phyloP scores from a whole-genome alignment of 148 eudicot species.

The Vaccinium vitisidaea region DNA sequence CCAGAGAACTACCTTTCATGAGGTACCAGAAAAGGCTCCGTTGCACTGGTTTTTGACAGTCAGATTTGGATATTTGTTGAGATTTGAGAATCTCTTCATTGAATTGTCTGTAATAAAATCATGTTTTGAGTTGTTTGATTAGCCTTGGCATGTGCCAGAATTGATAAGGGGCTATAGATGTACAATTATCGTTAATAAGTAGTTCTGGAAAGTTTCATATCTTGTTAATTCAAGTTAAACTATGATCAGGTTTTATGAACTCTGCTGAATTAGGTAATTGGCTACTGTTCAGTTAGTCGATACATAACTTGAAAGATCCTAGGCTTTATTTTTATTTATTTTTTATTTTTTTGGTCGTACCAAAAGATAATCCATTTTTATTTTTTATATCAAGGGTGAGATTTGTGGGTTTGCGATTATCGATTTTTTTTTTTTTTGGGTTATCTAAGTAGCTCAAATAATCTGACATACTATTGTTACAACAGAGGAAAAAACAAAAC shows the following conservation, averaged over 20 bases:
- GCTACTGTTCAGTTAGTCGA: not conserved
- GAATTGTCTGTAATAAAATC: constrained; percentile 2
- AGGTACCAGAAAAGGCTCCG: not conserved
- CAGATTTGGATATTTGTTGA: not conserved
- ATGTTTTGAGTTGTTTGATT: not conserved
- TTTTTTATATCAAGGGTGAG: not conserved
- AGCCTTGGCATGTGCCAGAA: not conserved
- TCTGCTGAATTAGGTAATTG: not conserved
- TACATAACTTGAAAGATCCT: not conserved
- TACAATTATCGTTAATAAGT: not conserved
- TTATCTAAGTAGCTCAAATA: no score
- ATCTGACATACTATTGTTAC: no score
- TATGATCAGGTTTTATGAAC: not conserved
- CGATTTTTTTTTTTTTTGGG: no score
- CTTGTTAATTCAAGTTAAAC: not conserved
- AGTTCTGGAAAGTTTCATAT: not conserved
- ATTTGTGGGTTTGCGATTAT: no score
- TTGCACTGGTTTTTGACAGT: not conserved
- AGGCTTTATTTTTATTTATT: not conserved
- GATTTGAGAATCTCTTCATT: not conserved
- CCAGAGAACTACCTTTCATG: not conserved
- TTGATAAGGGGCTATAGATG: not conserved
- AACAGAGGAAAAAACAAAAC: no score
- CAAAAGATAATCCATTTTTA: no score
- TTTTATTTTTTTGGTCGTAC: not conserved